A percentile compares a stretch with the other conserved stretches of the same genome.
phyloP scores from a whole-genome alignment of 805 yeast genomes.

The Lipomyces starkeyi region DNA sequence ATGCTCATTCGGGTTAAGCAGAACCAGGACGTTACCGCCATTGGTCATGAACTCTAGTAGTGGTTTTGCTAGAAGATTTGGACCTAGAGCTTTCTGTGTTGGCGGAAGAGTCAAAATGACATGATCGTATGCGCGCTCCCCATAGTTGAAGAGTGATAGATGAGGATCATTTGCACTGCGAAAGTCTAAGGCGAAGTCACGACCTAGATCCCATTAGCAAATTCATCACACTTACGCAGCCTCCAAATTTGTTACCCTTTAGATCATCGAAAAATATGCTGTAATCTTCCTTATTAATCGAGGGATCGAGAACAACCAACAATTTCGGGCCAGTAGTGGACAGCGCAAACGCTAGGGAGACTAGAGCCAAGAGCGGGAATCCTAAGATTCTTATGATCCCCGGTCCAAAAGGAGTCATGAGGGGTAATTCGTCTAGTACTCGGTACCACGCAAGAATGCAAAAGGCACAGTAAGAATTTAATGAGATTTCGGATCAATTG shows the following conservation, averaged over 20 bases:
- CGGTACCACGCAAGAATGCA: neutral
- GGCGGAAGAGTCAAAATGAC: constrained; percentile 65
- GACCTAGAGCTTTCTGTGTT: constrained; percentile 44
- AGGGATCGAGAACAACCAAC: constrained; percentile 47
- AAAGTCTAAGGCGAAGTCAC: constrained; percentile 48
- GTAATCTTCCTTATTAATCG: constrained; percentile 41
- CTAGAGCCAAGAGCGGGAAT: neutral
- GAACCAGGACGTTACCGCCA: constrained; percentile 73
- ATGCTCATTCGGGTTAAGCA: constrained; percentile 49
- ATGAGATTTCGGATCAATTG: neutral
- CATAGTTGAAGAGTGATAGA: constrained; percentile 50
- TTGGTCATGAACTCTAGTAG: constrained; percentile 64
- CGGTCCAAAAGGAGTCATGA: neutral
- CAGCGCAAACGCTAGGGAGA: constrained; percentile 16
- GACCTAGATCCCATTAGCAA: constrained; percentile 42
- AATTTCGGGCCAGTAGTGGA: constrained; percentile 42
- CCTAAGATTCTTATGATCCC: neutral
- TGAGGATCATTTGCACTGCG: constrained; percentile 44
- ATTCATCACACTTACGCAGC: constrained; percentile 4
- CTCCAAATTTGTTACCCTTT: constrained; percentile 29
- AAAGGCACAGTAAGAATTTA: neutral
- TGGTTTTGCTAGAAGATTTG: constrained; percentile 52
- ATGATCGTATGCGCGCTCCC: constrained; percentile 58
- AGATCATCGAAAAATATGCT: constrained; percentile 43
- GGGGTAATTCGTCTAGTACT: neutral